A percentile compares a stretch with the other conserved stretches of the same genome.
phyloP scores from a whole-genome alignment of 495 filamentous ascomycete genomes.

The Aspergillus kassunensis region DNA sequence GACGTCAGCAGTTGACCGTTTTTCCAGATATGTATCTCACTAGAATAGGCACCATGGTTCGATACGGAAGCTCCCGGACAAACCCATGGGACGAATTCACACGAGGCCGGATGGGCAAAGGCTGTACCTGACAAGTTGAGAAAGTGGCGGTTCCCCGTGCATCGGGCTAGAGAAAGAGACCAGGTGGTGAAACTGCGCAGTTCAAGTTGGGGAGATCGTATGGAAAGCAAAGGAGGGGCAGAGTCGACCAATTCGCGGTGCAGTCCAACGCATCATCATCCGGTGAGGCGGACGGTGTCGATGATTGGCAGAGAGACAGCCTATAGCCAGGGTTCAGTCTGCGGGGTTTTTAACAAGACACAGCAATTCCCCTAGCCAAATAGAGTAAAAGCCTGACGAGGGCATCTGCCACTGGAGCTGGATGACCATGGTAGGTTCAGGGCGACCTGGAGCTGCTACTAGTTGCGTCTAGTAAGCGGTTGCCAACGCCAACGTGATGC shows the following conservation, averaged over 20 bases:
- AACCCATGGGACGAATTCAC: slow-evolving; percentile 22
- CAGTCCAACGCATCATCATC: slow-evolving; percentile 16
- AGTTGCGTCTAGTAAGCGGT: too few relatives aligned
- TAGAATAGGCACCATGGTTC: background rate
- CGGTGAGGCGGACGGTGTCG: slow-evolving; percentile 16
- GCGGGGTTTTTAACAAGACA: slow-evolving; percentile 17
- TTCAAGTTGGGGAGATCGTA: background rate
- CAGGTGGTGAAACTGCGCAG: slow-evolving; percentile 4
- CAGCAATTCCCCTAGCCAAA: too few relatives aligned
- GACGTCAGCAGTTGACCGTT: too few relatives aligned
- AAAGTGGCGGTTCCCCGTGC: slow-evolving; percentile 10
- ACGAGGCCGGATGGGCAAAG: slow-evolving; percentile 18
- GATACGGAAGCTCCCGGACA: slow-evolving; percentile 16
- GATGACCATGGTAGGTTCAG: slow-evolving; percentile 7
- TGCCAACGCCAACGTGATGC: slow-evolving; percentile 3
- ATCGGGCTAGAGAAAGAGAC: slow-evolving; percentile 5
- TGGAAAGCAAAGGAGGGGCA: background rate
- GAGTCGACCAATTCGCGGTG: too few relatives aligned
- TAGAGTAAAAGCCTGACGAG: too few relatives aligned
- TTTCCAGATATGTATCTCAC: background rate
- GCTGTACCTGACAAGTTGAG: slow-evolving; percentile 2
- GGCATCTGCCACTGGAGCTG: slow-evolving; percentile 11
- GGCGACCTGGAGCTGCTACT: background rate
- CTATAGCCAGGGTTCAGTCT: slow-evolving; percentile 5
- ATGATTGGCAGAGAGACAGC: slow-evolving; percentile 13